Conservation (phyloP, 2,329 filamentous ascomycete species). For the Tolypocladium tundrense region DNA sequence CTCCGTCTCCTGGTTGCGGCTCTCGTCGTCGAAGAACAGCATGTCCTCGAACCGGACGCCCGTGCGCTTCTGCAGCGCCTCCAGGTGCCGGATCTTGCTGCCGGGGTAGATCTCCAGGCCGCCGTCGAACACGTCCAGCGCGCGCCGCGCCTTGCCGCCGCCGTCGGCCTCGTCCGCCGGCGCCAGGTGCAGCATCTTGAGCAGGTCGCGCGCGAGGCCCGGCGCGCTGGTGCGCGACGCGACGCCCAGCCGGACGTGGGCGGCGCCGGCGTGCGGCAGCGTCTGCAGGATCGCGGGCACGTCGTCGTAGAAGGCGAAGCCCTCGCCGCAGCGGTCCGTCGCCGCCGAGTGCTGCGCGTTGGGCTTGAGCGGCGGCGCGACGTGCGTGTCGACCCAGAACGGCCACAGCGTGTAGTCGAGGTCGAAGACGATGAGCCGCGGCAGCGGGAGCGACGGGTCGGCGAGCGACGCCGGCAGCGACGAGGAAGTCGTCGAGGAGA, state of each 20-base stretch:
- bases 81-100: slow-evolving; percentile 79
- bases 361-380: slow-evolving; percentile 58
- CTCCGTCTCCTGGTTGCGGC: slow-evolving; percentile 73
- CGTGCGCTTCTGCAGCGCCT: slow-evolving; percentile 59
- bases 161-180: slow-evolving; percentile 13
- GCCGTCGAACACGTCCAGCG: slow-evolving; percentile 50
- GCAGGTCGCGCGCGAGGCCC: slow-evolving; percentile 68
- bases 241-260: slow-evolving; percentile 47
- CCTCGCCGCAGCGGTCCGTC: slow-evolving; percentile 51
- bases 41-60: slow-evolving; percentile 70
- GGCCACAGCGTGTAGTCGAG: slow-evolving; percentile 99
- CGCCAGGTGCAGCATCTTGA: slow-evolving; percentile 59
- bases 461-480: slow-evolving; percentile 31
- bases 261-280: slow-evolving; percentile 26
- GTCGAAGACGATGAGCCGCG: slow-evolving; percentile 82
- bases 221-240: slow-evolving; percentile 76
- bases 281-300: slow-evolving; percentile 57
- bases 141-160: slow-evolving; percentile 29
- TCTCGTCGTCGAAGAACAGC: slow-evolving; percentile 94
- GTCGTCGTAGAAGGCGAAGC: slow-evolving; percentile 60
- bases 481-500: slow-evolving; percentile 1
- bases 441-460: slow-evolving; percentile 55
- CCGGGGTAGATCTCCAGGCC: slow-evolving; percentile 61
- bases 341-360: slow-evolving; percentile 30
- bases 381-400: slow-evolving; percentile 95